Conservation (phyloP, 169 alveolate species). For the Neospora caninum region DNA sequence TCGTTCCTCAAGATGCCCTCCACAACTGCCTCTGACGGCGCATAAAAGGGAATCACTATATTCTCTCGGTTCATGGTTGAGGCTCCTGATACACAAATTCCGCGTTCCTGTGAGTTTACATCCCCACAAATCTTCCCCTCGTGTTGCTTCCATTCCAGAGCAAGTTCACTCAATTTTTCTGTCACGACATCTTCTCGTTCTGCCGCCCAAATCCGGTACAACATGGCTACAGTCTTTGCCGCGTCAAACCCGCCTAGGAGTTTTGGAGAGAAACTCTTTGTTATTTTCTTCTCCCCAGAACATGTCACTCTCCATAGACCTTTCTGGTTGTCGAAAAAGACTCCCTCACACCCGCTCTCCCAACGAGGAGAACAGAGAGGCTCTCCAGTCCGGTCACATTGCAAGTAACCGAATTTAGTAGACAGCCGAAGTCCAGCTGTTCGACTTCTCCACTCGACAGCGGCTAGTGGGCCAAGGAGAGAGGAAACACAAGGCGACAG, state of each 20-base stretch:
- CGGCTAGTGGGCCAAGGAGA: not conserved
- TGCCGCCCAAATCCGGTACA: slow-evolving; percentile 7
- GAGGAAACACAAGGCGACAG: not conserved
- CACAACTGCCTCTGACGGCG: not conserved
- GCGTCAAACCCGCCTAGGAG: slow-evolving; percentile 19
- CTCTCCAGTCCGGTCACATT: not conserved
- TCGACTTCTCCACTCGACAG: not conserved
- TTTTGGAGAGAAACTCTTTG: slow-evolving; percentile 13
- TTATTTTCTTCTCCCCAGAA: not conserved
- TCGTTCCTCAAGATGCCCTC: slow-evolving; percentile 1
- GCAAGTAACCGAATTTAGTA: not conserved
- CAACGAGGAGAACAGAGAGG: not conserved
- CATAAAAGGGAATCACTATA: not conserved
- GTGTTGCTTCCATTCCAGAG: not conserved
- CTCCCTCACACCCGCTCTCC: slow-evolving; percentile 38
- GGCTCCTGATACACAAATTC: not conserved
- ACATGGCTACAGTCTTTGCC: not conserved
- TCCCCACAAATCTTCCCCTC: not conserved
- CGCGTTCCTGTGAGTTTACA: too few species aligned
- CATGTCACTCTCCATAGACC: not conserved
- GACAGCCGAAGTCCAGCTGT: slow-evolving; percentile 2
- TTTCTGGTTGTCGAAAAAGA: slow-evolving; percentile 2
- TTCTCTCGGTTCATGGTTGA: not conserved
- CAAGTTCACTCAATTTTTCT: not conserved
- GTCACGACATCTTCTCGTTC: not conserved